A percentile compares a stretch with the other conserved stretches of the same genome.
Conservation (phyloP, 2,329 filamentous ascomycete species). For the Penicillium sp. region DNA sequence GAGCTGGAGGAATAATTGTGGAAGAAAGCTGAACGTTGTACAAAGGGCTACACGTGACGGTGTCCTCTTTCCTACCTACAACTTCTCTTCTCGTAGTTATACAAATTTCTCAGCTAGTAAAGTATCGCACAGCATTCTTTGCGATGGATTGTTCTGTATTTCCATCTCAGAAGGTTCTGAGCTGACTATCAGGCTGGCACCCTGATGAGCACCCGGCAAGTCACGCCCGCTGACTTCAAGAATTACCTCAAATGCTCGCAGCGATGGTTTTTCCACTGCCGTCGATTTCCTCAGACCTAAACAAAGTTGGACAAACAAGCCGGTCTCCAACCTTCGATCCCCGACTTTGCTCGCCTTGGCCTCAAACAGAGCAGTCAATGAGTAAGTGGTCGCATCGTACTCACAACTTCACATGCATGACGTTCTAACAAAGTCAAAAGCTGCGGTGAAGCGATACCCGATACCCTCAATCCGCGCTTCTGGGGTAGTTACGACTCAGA, state of each 20-base stretch:
- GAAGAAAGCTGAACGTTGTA: too few species aligned
- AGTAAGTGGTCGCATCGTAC: neutral
- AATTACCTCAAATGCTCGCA: neutral
- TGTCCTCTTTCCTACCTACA: too few species aligned
- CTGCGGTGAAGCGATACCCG: neutral
- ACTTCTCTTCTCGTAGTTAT: too few species aligned
- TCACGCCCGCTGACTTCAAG: neutral
- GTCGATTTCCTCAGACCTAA: too few species aligned
- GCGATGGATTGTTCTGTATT: too few species aligned
- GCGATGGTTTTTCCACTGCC: neutral
- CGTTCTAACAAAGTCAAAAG: neutral
- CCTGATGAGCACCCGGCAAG: neutral
- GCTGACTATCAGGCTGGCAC: too few species aligned
- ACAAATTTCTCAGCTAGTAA: too few species aligned
- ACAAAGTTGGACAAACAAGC: neutral
- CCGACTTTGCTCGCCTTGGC: neutral
- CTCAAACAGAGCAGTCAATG: neutral
- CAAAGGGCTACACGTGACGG: too few species aligned
- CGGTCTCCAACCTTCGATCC: neutral
- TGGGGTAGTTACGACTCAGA: neutral
- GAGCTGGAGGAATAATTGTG: too few species aligned
- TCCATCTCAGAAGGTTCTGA: too few species aligned
- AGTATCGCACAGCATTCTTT: too few species aligned
- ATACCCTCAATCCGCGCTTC: neutral
- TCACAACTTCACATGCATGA: constrained; percentile 10